Conservation (phyloP, 352 stramenopile species). For the Phytophthora melonis region DNA sequence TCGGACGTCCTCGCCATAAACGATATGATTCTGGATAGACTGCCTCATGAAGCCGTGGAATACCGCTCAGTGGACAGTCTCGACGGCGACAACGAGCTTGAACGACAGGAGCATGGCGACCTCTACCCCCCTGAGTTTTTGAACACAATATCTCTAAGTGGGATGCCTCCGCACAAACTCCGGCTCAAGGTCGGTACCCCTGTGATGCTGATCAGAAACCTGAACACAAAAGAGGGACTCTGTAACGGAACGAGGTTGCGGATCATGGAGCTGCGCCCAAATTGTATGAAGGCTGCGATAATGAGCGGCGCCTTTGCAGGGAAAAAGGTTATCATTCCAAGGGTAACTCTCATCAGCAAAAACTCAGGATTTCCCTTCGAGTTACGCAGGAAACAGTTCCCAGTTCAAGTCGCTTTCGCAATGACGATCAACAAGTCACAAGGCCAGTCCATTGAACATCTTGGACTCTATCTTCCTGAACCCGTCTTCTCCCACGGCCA, state of each 20-base stretch:
- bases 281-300: slow-evolving; percentile 1
- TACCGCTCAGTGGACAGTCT: no score
- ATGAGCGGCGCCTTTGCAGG: slow-evolving; percentile 1
- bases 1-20: no score
- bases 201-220: slow-evolving; percentile 8
- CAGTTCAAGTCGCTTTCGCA: no score
- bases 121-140: slow-evolving; percentile 1
- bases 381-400: no score
- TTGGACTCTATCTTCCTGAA: no score
- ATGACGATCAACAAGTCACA: no score
- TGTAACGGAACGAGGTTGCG: slow-evolving; percentile 8
- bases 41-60: no score
- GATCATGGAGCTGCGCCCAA: not conserved
- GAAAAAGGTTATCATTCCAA: not conserved
- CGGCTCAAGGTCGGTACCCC: not conserved
- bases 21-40: no score
- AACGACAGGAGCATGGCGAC: slow-evolving; percentile 6
- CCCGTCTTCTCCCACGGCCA: no score
- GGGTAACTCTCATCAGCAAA: no score
- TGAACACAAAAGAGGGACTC: slow-evolving; percentile 4
- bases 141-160: slow-evolving; percentile 7
- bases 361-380: no score
- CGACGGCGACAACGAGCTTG: not conserved
- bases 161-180: slow-evolving; percentile 12
- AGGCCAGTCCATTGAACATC: no score